Percentiles rank a stretch among this genome's conserved stretches.
phyloP scores from a whole-genome alignment of 2,329 filamentous ascomycete species.

The Rutstroemia sp. region DNA sequence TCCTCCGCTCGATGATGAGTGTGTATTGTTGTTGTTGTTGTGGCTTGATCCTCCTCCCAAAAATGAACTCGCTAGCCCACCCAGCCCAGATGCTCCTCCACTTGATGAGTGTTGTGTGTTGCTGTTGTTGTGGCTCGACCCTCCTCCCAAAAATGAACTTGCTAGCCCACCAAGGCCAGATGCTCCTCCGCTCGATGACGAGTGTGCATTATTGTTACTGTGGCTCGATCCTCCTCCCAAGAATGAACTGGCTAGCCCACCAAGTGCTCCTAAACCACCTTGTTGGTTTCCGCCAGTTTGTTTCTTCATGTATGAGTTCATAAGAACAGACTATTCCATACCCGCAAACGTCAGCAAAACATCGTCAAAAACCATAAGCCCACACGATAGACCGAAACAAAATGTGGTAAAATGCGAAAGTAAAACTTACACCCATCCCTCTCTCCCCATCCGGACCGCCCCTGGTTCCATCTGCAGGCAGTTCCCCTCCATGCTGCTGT shows the following conservation, averaged over 20 bases:
- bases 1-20: constrained; percentile 19
- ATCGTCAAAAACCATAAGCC: too few species aligned
- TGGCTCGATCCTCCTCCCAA: constrained; percentile 9
- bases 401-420: background rate
- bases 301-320: constrained; percentile 24
- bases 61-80: too few species aligned
- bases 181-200: constrained; percentile 20
- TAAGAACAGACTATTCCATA: constrained; percentile 22
- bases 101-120: constrained; percentile 21
- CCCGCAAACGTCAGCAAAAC: background rate
- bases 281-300: constrained; percentile 10
- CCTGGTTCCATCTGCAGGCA: constrained; percentile 51
- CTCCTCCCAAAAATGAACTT: constrained; percentile 27
- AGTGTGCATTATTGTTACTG: constrained; percentile 18
- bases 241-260: constrained; percentile 13
- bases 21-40: constrained; percentile 18
- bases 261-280: constrained; percentile 30
- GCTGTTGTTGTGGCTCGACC: constrained; percentile 17
- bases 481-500: constrained; percentile 24
- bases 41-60: constrained; percentile 8
- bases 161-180: constrained; percentile 33
- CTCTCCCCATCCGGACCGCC: constrained; percentile 56
- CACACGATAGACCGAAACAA: background rate
- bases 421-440: constrained; percentile 53
- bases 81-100: constrained; percentile 28